Evolutionary conservation across 495 filamentous ascomycete genomes (phyloP), one percentile per base, ranked within the genome.

Genomic region (Podospora conica): DNA sequence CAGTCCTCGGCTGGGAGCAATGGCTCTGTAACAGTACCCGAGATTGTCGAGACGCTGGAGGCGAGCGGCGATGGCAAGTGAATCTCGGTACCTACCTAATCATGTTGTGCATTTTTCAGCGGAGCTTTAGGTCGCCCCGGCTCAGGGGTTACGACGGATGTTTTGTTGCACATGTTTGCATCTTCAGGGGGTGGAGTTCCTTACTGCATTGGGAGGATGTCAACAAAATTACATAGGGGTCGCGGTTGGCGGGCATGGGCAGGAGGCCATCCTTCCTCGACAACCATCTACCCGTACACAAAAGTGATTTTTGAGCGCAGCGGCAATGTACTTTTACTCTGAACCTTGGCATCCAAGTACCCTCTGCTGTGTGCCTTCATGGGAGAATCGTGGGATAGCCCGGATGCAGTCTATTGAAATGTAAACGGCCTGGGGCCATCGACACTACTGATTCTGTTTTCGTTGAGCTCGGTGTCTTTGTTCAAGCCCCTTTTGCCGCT

Each of bases 41-140:
- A 78, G 65, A 74, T 77, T 59, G 71, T 84, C 54, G 68, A 70
- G 25, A 68, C 69, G 27, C 74, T 84, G 54, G 81, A 85, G 68
- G 75, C 74, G 27, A 81, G 81, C 73, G 81, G 77, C 53, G 81
- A 78, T 61, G 77, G 74, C 59, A 69, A 76, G 70, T 80, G 66
- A 76, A 82, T 88, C 63, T 57, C 31, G 11, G n/a, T 9, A 65
- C 15, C 31, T 9, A 65, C 15, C 31, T 55, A 21, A 24, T 20
- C 60, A 56, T 56, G 48, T 33, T 40, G 22, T 62, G 56, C 5
- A 21, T 24, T 23, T 59, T 24, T 29, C 12, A 25, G 21, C 48
- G 29, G 12, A 40, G 15, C 9, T 40, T 18, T 1, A 40, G 33
- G 11, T 4, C 0, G 33, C 33, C 15, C 15, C 33, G 33, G 33